Conservation (phyloP, 2,329 filamentous ascomycete species). For the Pyrenochaeta sp. region DNA sequence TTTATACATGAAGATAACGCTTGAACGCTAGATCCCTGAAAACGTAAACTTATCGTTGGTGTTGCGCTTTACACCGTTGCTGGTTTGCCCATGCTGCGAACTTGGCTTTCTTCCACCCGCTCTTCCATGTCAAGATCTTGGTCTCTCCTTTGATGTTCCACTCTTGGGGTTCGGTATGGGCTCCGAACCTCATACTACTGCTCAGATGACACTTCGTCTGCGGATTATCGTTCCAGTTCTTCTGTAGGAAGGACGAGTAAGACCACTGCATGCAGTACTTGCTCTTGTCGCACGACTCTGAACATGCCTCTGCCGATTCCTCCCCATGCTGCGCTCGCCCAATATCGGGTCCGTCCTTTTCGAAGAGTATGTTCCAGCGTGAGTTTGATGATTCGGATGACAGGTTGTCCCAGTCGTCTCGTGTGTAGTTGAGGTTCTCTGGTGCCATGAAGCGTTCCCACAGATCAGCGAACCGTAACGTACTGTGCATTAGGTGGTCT, state of each 20-base stretch:
- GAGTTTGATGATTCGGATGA: constrained; percentile 38
- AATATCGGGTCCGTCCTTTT: constrained; percentile 22
- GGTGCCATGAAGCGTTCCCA: constrained; percentile 41
- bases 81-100: constrained; percentile 39
- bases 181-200: constrained; percentile 41
- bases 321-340: constrained; percentile 31
- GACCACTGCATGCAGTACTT: constrained; percentile 46
- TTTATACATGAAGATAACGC: background rate
- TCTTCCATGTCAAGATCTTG: constrained; percentile 31
- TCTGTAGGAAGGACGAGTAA: constrained; percentile 35
- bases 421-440: constrained; percentile 31
- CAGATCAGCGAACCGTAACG: constrained; percentile 37
- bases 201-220: constrained; percentile 45
- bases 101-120: constrained; percentile 41
- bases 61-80: constrained; percentile 36
- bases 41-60: constrained; percentile 3
- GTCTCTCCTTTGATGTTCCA: constrained; percentile 19
- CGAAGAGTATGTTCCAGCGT: constrained; percentile 46
- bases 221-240: constrained; percentile 44
- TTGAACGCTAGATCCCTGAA: constrained; percentile 11
- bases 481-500: constrained; percentile 23
- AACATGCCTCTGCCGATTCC: constrained; percentile 39
- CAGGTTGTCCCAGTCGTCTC: constrained; percentile 46
- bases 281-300: constrained; percentile 35
- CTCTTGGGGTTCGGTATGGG: constrained; percentile 20